phyloP scores from a whole-genome alignment of 768 basidiomycete genomes.

The Tylopilus felleus region DNA sequence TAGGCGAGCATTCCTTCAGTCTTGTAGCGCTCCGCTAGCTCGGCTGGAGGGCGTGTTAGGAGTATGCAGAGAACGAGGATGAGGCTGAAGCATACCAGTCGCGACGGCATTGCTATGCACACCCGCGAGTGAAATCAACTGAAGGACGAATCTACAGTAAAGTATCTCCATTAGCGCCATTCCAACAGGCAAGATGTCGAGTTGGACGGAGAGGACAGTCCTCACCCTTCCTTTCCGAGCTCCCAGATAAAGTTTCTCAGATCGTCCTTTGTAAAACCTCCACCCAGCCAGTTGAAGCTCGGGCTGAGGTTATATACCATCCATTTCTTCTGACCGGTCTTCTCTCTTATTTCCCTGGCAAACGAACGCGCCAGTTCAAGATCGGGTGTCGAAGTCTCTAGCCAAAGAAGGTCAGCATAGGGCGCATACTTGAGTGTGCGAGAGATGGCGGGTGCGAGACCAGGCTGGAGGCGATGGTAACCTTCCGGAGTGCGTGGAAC shows the following conservation, averaged over 20 bases:
- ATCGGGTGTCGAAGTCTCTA: conserved; percentile 89
- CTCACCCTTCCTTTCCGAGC: conserved; percentile 80
- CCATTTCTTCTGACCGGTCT: conserved; percentile 62
- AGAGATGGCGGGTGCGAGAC: conserved; percentile 77
- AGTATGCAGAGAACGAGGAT: background rate
- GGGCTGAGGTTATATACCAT: conserved; percentile 94
- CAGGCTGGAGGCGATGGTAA: conserved; percentile 84
- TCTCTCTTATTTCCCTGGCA: conserved; percentile 68
- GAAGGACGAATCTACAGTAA: conserved; percentile 71
- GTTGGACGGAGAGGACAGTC: background rate
- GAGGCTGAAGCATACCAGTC: conserved; percentile 51
- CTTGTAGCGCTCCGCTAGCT: conserved; percentile 77
- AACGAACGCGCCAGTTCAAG: conserved; percentile 76
- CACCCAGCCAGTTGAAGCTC: conserved; percentile 88
- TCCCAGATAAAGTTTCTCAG: conserved; percentile 89
- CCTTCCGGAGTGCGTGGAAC: conserved; percentile 89
- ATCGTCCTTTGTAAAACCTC: conserved; percentile 73
- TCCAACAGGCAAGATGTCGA: background rate
- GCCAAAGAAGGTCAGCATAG: conserved; percentile 87
- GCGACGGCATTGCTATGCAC: conserved; percentile 79
- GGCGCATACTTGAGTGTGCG: conserved; percentile 79
- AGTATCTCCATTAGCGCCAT: conserved; percentile 2
- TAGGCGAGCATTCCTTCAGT: conserved; percentile 92
- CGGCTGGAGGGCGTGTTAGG: conserved; percentile 43
- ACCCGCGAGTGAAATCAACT: conserved; percentile 88